Conservation (phyloP, 495 filamentous ascomycete species). For the Penicillium coffeae region DNA sequence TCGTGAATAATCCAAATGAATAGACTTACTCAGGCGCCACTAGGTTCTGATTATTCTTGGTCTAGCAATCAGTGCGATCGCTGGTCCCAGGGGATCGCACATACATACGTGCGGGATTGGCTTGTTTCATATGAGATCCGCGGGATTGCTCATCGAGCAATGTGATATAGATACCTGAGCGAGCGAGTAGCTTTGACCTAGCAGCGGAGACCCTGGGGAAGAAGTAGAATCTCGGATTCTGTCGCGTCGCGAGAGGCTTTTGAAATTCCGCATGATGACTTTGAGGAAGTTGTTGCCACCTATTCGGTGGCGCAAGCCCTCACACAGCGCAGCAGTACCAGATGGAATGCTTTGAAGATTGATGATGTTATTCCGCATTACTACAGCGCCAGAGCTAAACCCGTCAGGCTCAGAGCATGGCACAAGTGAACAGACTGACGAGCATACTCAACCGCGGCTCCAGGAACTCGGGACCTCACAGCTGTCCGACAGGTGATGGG, state of each 20-base stretch:
- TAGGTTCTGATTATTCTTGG: no score
- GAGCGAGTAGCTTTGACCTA: no score
- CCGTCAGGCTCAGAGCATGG: no score
- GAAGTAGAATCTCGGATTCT: not conserved
- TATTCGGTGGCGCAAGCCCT: slow-evolving; percentile 8
- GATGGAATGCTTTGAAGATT: slow-evolving; percentile 14
- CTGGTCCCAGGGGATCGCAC: not conserved
- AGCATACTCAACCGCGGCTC: slow-evolving; percentile 7
- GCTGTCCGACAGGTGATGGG: slow-evolving; percentile 34
- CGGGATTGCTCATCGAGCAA: not conserved
- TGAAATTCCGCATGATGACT: slow-evolving; percentile 7
- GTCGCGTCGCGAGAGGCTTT: slow-evolving; percentile 6
- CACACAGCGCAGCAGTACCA: not conserved
- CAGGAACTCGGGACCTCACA: slow-evolving; percentile 7
- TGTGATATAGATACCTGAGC: not conserved
- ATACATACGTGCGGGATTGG: not conserved
- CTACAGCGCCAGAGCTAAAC: no score
- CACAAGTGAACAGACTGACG: no score
- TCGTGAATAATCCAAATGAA: no score
- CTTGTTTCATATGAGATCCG: not conserved
- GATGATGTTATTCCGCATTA: no score
- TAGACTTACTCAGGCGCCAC: no score
- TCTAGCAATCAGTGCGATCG: not conserved
- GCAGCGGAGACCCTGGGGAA: no score
- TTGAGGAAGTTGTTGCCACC: slow-evolving; percentile 7